A percentile compares a stretch with the other conserved stretches of the same genome.
Evolutionary conservation across 2,329 filamentous ascomycete genomes (phyloP).

Genomic region (Pseudopithomyces maydicus): DNA sequence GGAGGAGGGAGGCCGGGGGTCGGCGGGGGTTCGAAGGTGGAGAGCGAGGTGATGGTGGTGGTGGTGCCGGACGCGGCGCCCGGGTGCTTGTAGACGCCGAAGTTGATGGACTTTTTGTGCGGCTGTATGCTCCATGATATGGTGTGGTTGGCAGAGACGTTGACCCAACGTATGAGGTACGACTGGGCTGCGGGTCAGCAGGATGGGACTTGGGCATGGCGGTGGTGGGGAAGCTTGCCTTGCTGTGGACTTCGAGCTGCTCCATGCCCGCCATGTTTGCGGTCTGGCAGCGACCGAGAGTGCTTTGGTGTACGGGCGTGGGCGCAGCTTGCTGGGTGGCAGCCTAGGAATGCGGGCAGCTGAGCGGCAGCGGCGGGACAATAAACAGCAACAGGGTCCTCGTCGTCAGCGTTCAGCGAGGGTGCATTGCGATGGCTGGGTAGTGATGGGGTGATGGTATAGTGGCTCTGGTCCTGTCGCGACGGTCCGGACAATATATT

Average conservation of each 20-base stretch:
- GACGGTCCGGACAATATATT: neutral
- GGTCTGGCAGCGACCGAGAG: neutral
- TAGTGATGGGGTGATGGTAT: neutral
- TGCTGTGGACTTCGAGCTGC: constrained; percentile 95
- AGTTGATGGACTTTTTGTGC: constrained; percentile 98
- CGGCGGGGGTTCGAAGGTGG: constrained; percentile 37
- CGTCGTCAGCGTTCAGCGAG: constrained; percentile 18
- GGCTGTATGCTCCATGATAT: constrained; percentile 98
- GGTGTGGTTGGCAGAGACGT: constrained; percentile 85
- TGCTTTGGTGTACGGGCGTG: neutral
- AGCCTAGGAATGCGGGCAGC: constrained; percentile 14
- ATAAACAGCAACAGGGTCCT: neutral
- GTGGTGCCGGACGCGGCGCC: constrained; percentile 65
- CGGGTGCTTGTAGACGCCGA: constrained; percentile 97
- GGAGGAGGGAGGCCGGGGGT: constrained; percentile 45
- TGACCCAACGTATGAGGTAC: constrained; percentile 97
- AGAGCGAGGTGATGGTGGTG: constrained; percentile 43
- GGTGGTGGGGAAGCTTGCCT: constrained; percentile 62
- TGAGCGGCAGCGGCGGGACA: constrained; percentile 8
- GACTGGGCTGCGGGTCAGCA: constrained; percentile 63
- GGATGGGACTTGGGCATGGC: neutral
- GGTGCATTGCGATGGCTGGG: constrained; percentile 14
- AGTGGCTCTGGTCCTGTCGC: neutral
- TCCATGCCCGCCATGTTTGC: constrained; percentile 88
- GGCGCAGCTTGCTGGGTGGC: constrained; percentile 4